These are phyloP conservation scores for Stemphylium lycopersici DNA, from an alignment of 2,329 filamentous ascomycete genomes.

Conservation along the genomic window DNA sequence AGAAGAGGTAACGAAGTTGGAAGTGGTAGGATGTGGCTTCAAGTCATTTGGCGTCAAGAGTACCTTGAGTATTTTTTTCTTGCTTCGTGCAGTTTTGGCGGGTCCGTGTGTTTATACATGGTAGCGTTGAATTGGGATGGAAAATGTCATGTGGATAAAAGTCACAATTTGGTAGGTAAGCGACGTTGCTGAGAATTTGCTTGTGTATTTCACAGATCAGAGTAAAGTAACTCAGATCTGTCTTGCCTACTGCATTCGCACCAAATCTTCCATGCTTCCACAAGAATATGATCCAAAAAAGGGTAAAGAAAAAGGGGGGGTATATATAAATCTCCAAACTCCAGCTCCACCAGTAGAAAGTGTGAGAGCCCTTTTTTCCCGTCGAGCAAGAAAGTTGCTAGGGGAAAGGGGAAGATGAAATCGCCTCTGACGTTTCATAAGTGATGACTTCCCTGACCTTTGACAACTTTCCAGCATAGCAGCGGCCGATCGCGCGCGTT, in stretches of 20 bases:
- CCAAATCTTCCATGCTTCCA: neutral
- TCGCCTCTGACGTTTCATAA: too few species aligned
- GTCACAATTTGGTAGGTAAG: too few species aligned
- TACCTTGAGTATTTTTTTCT: too few species aligned
- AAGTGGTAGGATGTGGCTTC: too few species aligned
- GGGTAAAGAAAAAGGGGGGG: constrained; percentile 34
- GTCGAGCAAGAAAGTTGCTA: neutral
- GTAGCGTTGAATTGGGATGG: too few species aligned
- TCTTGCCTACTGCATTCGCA: neutral
- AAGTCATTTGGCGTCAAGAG: too few species aligned
- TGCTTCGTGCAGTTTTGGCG: too few species aligned
- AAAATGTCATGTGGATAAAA: too few species aligned
- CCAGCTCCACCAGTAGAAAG: constrained; percentile 42
- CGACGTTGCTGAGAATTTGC: too few species aligned
- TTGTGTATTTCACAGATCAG: neutral
- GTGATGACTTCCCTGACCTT: too few species aligned
- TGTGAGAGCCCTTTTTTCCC: neutral
- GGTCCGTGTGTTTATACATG: too few species aligned
- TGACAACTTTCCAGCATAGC: neutral
- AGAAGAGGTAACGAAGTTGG: too few species aligned
- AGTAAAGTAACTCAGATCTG: neutral
- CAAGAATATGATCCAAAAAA: neutral
- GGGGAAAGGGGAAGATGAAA: neutral
- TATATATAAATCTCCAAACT: constrained; percentile 49
- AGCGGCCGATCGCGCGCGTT: neutral